A percentile compares a stretch with the other conserved stretches of the same genome.
Conservation (phyloP, 73 alveolate species). For the Paramecium tetraurelia region DNA sequence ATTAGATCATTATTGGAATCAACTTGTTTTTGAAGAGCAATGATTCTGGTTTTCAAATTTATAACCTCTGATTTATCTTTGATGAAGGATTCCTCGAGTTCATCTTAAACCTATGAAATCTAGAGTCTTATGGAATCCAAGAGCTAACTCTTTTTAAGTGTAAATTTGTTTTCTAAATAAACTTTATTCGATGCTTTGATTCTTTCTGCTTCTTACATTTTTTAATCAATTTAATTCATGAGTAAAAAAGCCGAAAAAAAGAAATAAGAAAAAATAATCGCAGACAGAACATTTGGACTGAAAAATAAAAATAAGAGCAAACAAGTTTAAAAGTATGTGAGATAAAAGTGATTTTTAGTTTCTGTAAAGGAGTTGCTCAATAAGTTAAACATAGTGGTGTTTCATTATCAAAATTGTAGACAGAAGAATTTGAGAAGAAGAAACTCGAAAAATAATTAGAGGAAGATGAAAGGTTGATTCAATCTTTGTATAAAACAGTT, state of each 20-base stretch:
- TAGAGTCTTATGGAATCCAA: not conserved
- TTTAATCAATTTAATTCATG: slow-evolving; percentile 21
- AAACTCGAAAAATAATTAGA: slow-evolving; percentile 81
- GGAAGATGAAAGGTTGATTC: slow-evolving; percentile 83
- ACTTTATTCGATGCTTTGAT: not conserved
- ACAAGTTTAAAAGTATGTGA: slow-evolving; percentile 85
- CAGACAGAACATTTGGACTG: slow-evolving; percentile 97
- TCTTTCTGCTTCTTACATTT: not conserved
- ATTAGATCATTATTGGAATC: not conserved
- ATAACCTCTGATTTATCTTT: not conserved
- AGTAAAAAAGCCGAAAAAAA: slow-evolving; percentile 89
- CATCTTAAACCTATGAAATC: not conserved
- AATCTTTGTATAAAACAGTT: slow-evolving; percentile 82
- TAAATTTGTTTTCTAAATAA: not conserved
- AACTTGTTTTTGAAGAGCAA: not conserved
- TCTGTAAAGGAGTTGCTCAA: slow-evolving; percentile 61
- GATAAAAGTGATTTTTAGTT: slow-evolving; percentile 63
- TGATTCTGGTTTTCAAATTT: not conserved
- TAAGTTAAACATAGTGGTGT: not conserved
- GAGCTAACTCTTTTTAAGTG: not conserved
- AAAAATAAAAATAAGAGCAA: slow-evolving; percentile 96
- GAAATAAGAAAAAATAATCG: slow-evolving; percentile 92
- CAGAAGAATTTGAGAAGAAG: slow-evolving; percentile 75
- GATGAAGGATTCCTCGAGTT: not conserved
- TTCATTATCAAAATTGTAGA: slow-evolving; percentile 39